Percentiles rank a stretch among this genome's conserved stretches.
phyloP scores from a whole-genome alignment of 1,139 yeast species.

The Suhomyces panamericanus region DNA sequence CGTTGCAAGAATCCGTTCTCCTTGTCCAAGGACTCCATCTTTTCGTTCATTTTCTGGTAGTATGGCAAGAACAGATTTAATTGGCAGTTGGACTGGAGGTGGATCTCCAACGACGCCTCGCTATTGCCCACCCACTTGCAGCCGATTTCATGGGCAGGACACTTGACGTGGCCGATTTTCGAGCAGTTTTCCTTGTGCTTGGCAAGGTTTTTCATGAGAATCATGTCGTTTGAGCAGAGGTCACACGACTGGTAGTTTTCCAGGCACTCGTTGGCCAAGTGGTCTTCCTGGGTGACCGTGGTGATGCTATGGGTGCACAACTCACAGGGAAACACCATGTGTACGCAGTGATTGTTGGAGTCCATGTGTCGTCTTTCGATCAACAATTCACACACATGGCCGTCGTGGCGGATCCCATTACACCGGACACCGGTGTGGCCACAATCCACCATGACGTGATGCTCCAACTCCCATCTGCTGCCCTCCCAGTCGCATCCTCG shows the following conservation, averaged over 20 bases:
- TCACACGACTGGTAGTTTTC: slow-evolving; percentile 43
- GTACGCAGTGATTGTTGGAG: slow-evolving; percentile 31
- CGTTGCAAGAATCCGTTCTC: slow-evolving; percentile 35
- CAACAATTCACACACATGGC: slow-evolving; percentile 16
- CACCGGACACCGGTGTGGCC: slow-evolving; percentile 53
- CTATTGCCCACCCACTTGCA: slow-evolving; percentile 44
- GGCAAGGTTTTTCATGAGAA: slow-evolving; percentile 33
- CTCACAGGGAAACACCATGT: slow-evolving; percentile 36
- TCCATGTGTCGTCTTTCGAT: slow-evolving; percentile 26
- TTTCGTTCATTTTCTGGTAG: slow-evolving; percentile 20
- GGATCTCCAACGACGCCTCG: slow-evolving; percentile 42
- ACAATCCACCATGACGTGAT: slow-evolving; percentile 53
- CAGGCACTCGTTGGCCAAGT: slow-evolving; percentile 41
- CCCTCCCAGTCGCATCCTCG: slow-evolving; percentile 64
- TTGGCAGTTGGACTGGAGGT: slow-evolving; percentile 36
- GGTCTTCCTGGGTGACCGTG: slow-evolving; percentile 31
- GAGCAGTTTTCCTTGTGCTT: slow-evolving; percentile 40
- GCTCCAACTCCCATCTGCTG: slow-evolving; percentile 58
- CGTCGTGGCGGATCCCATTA: slow-evolving; percentile 25
- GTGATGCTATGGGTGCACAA: slow-evolving; percentile 40
- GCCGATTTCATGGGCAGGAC: slow-evolving; percentile 46
- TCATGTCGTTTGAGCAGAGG: slow-evolving; percentile 42
- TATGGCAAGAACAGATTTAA: slow-evolving; percentile 35
- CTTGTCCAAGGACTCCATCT: slow-evolving; percentile 12
- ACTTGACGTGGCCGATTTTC: slow-evolving; percentile 32